Evolutionary conservation across 129 eudicot species (phyloP).

Genomic region (Cynara cardunculus): DNA sequence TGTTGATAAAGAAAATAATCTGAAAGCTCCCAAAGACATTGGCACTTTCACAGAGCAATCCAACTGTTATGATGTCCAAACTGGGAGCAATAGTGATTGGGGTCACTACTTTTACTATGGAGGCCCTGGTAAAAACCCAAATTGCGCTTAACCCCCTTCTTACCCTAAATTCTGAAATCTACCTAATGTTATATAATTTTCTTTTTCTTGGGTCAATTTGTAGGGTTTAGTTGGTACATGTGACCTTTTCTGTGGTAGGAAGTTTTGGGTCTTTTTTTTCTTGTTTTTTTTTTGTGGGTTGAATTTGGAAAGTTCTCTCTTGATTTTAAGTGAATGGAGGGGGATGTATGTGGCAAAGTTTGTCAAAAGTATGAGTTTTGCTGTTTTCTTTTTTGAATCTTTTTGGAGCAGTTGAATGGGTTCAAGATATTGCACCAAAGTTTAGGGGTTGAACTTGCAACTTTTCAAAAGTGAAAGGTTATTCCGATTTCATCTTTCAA

Average conservation of each 20-base stretch:
- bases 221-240: slow-evolving; percentile 43
- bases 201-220: slow-evolving; percentile 12
- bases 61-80: slow-evolving; percentile 84
- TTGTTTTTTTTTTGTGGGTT: slow-evolving; percentile 18
- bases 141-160: slow-evolving; percentile 47
- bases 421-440: slow-evolving; percentile 5
- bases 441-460: slow-evolving; percentile 16
- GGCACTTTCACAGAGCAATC: slow-evolving; percentile 90
- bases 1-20: slow-evolving; percentile 70
- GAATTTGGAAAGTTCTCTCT: slow-evolving; percentile 26
- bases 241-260: slow-evolving; percentile 43
- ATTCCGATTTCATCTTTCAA: background rate
- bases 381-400: slow-evolving; percentile 10
- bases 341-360: slow-evolving; percentile 42
- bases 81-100: slow-evolving; percentile 83
- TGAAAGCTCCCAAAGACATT: slow-evolving; percentile 63
- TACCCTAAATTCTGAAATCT: slow-evolving; percentile 10
- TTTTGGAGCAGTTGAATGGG: slow-evolving; percentile 17
- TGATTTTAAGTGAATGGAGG: slow-evolving; percentile 30
- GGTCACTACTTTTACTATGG: slow-evolving; percentile 87
- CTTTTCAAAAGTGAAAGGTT: slow-evolving; percentile 11
- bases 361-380: slow-evolving; percentile 31
- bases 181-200: slow-evolving; percentile 38
- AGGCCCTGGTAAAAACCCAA: slow-evolving; percentile 82
- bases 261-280: slow-evolving; percentile 40